Evolutionary conservation across 768 basidiomycete species (phyloP), one percentile per base, ranked within the genome.

Genomic region (Amanita jacksonii): DNA sequence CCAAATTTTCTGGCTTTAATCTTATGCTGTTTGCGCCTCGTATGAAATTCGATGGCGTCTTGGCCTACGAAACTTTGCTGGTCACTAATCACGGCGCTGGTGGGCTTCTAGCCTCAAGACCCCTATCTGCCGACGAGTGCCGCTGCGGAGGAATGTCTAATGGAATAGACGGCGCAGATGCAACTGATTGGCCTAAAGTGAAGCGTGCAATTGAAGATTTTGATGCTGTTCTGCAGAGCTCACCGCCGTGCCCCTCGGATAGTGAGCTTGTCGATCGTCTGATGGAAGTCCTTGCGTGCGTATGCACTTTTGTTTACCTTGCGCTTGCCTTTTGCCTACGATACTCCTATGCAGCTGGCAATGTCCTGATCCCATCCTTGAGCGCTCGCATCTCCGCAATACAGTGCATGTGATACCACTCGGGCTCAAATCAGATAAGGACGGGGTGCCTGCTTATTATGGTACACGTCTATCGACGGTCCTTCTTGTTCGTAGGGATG

Each of bases 1-100:
- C 68, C 12, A 59, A 64, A 52, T 87, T 78, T 57, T 82, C 86
- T 37, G 88, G 88, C 2, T 90, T 91, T 71, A 90, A 89, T 60
- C 58, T 89, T 22, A 65, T 88, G 47, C 72, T 88, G 47, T 66
- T 90, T 46, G 64, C 72, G 18, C 73, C 79, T 50, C 39, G 53
- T 43, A 38, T 52, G 44, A 50, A 52, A 45, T 53, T 54, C 33
- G 55, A 57, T 49, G 54, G 46, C 34, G 37, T 52, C 25, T 54
- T 79, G 35, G 53, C 59, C 20, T 80, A 77, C 56, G 73, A 77
- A 52, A 69, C 73, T 13, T 59, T 66, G 22, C 66, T 77, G 50
- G 70, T 81, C 43, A 84, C 85, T 24, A 90, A 90, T 59, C 69
- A 64, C 47, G 87, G 87, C 24, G 81, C 73, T 18, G 81, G 83